Evolutionary conservation across 345 rosid genomes (phyloP), one percentile per base, ranked within the genome.

Genomic region (Corchorus capsularis): DNA sequence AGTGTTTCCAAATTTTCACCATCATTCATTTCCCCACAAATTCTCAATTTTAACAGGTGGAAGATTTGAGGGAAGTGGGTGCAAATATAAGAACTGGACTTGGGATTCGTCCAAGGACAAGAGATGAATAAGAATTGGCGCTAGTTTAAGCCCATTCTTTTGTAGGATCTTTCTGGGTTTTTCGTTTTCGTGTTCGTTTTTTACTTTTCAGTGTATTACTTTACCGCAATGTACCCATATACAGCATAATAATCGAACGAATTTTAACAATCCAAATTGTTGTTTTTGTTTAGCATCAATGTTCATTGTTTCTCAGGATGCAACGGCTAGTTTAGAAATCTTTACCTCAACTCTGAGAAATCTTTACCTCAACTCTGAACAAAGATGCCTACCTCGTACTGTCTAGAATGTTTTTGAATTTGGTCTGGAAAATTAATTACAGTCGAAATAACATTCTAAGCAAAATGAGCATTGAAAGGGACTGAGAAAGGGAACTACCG

Each of bases 21-120:
- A 14, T 34, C 6, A 22, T 16, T n/a, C 27, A 37, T 57, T 37
- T 54, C 15, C 11, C n/a, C 0, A 50, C 1, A 6, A 2, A 27
- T 27, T 13, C 9, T 19, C 43, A 45, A 45, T 19, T 45, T 27
- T 15, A 49, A 50, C 71, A 88, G 88, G 84, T 87, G 11, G 87
- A 87, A 78, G 91, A 86, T 72, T 65, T 87, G 17, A 20, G 85
- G 3, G 81, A 83, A 45, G 54, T 85, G 45, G 93, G 90, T 22
- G 84, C 89, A 3, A 81, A 55, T 52, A 77, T 86, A 34, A 87
- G 90, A 74, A 78, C 73, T 6, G 73, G 69, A 14, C 86, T 89
- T 6, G 80, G 86, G 32, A 43, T 80, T 74, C 81, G 64, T 73
- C 54, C 83, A 15, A 79, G 85, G 32, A 71, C 77, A 54, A 73